Evolutionary conservation across 140 eudicot genomes (phyloP).

Genomic region (Cichorium intybus): DNA sequence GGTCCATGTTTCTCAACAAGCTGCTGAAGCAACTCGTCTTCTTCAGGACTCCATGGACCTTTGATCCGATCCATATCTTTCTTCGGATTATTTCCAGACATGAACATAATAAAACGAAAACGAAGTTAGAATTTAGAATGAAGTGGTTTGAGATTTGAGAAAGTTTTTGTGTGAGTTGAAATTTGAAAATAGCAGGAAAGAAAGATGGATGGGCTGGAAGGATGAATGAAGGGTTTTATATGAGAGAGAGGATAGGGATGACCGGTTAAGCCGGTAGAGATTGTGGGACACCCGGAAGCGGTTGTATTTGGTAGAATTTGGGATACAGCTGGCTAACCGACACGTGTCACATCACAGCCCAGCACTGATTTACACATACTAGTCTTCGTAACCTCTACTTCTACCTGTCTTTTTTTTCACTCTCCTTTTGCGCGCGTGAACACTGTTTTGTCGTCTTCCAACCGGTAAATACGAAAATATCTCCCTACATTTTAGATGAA

Average conservation of each 20-base stretch:
- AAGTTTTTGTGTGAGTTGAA: neutral
- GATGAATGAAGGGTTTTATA: slow-evolving; percentile 31
- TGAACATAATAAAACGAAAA: neutral
- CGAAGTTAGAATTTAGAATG: neutral
- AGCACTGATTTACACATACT: slow-evolving; percentile 63
- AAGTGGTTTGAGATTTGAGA: neutral
- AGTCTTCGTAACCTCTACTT: slow-evolving; percentile 28
- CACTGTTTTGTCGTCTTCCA: slow-evolving; percentile 9
- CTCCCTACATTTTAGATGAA: neutral
- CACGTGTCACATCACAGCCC: slow-evolving; percentile 65
- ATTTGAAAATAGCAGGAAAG: neutral
- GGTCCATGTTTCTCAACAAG: slow-evolving; percentile 79
- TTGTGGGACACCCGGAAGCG: slow-evolving; percentile 40
- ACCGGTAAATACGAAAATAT: neutral
- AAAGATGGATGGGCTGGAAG: slow-evolving; percentile 17
- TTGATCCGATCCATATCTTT: slow-evolving; percentile 85
- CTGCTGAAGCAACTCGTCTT: slow-evolving; percentile 61
- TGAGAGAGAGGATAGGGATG: slow-evolving; percentile 35
- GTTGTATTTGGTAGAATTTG: slow-evolving; percentile 50
- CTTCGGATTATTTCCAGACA: slow-evolving; percentile 26
- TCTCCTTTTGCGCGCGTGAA: neutral
- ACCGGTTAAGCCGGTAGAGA: slow-evolving; percentile 41
- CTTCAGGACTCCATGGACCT: slow-evolving; percentile 99
- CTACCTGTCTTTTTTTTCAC: neutral
- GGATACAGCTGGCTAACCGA: slow-evolving; percentile 86